Evolutionary conservation across 140 eudicot species (phyloP), one percentile per base, ranked within the genome.

Genomic region (Senecio squalidus): DNA sequence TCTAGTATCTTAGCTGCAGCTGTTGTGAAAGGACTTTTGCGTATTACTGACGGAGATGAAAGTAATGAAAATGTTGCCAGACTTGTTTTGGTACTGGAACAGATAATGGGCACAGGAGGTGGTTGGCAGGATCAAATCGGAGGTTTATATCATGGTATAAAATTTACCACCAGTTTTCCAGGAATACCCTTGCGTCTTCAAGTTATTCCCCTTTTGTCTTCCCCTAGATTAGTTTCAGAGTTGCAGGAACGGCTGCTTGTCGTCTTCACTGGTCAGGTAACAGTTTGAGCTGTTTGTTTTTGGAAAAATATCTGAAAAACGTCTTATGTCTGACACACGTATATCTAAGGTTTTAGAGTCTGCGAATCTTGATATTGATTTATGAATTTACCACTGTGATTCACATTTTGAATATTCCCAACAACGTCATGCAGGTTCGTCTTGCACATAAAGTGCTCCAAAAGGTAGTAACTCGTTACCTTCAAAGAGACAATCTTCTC

Each of bases 91-190:
- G 95, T 92, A 14, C 72, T 88, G 59, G 99, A 92, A 73, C 99
- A 92, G 81, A 82, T 92, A 20, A 92, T 92, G 96, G 99, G 99
- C 21, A 92, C 99, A 8, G 99, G 99, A 18, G 99, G 96, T 9
- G 96, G 96, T 11, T 92, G 96, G 95, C 96, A 87, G 70, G 95
- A 88, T 80, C 96, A 88, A 71, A 85, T 88, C 38, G 96, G 96
- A 23, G 99, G 96, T 55, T 62, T 48, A 16, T 92, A 88, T 63
- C 89, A 95, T 27, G 95, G 99, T 64, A 92, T 92, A 45, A 88
- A 88, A 45, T 84, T 79, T 46, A 84, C 95, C 8, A 66, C 86
- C 20, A 87, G 96, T 73, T 82, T 79, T 66, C 99, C 99, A 2
- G 96, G 96, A 66, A 78, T 88, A 71, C 96, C 99, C 30, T 79